Evolutionary conservation across 1,139 yeast genomes (phyloP).

Genomic region (Petasospora fabianii): DNA sequence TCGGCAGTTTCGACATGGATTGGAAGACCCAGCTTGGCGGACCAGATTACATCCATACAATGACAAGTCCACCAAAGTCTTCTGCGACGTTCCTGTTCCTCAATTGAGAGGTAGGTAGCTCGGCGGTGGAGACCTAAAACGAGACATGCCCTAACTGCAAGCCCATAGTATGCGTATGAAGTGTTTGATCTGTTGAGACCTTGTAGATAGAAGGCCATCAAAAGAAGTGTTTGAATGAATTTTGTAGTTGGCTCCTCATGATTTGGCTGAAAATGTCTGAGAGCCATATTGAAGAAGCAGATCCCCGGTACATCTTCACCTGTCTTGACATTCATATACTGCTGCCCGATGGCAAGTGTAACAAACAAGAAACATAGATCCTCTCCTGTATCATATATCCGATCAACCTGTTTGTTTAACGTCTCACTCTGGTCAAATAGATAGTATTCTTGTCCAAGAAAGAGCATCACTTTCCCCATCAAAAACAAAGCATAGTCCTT

Average conservation of each 20-base stretch:
- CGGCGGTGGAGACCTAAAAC: slow-evolving; percentile 45
- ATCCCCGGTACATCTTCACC: slow-evolving; percentile 30
- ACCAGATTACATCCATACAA: slow-evolving; percentile 48
- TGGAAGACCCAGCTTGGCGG: slow-evolving; percentile 44
- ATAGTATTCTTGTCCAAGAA: slow-evolving; percentile 42
- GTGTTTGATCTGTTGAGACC: slow-evolving; percentile 47
- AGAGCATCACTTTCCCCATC: slow-evolving; percentile 33
- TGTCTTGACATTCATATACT: slow-evolving; percentile 29
- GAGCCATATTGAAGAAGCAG: slow-evolving; percentile 37
- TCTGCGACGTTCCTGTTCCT: slow-evolving; percentile 39
- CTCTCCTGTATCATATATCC: slow-evolving; percentile 29
- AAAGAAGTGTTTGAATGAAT: slow-evolving; percentile 43
- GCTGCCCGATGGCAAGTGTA: slow-evolving; percentile 33
- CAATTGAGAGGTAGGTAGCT: slow-evolving; percentile 22
- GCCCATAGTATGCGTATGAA: slow-evolving; percentile 47
- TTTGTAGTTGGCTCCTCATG: slow-evolving; percentile 40
- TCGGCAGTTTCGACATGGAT: slow-evolving; percentile 47
- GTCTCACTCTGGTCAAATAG: slow-evolving; percentile 33
- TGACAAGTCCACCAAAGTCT: slow-evolving; percentile 55
- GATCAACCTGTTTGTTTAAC: slow-evolving; percentile 26
- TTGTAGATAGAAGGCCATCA: slow-evolving; percentile 46
- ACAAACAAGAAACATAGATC: slow-evolving; percentile 29
- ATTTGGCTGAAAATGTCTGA: slow-evolving; percentile 38
- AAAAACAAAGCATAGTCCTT: slow-evolving; percentile 32
- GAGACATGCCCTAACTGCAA: slow-evolving; percentile 45